A percentile compares a stretch with the other conserved stretches of the same genome.
These are phyloP conservation scores for Talaromyces wortmannii DNA, from an alignment of 495 filamentous ascomycete genomes.

Conservation along the genomic window DNA sequence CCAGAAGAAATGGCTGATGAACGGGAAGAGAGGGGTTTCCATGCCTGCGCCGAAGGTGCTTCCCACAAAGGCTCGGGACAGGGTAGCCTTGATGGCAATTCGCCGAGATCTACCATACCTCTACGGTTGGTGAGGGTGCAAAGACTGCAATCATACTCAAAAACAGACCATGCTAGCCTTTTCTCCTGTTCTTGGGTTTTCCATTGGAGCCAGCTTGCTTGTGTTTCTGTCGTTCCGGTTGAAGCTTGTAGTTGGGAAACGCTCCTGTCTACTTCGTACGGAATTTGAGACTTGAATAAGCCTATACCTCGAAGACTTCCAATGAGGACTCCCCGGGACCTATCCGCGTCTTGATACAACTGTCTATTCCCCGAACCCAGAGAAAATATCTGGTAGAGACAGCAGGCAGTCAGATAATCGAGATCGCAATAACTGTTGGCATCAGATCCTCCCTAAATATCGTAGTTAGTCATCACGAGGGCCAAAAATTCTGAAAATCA, in stretches of 20 bases:
- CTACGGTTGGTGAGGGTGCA: background rate
- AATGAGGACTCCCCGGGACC: background rate
- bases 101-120: background rate
- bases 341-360: conserved; percentile 2
- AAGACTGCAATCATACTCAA: conserved; percentile 4
- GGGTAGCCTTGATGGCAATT: conserved; percentile 1
- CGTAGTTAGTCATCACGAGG: background rate
- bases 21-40: background rate
- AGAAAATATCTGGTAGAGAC: conserved; percentile 3
- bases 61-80: conserved; percentile 3
- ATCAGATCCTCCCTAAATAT: background rate
- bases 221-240: background rate
- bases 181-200: conserved; percentile 1
- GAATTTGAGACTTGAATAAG: background rate
- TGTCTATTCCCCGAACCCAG: conserved; percentile 1
- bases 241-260: background rate
- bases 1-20: background rate
- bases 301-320: background rate
- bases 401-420: background rate
- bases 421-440: conserved; percentile 1
- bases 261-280: background rate
- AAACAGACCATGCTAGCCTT: background rate
- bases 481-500: background rate
- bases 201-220: conserved; percentile 1
- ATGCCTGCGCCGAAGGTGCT: conserved; percentile 1